Conservation (phyloP, 768 basidiomycete species). For the Tulasnella sp. region DNA sequence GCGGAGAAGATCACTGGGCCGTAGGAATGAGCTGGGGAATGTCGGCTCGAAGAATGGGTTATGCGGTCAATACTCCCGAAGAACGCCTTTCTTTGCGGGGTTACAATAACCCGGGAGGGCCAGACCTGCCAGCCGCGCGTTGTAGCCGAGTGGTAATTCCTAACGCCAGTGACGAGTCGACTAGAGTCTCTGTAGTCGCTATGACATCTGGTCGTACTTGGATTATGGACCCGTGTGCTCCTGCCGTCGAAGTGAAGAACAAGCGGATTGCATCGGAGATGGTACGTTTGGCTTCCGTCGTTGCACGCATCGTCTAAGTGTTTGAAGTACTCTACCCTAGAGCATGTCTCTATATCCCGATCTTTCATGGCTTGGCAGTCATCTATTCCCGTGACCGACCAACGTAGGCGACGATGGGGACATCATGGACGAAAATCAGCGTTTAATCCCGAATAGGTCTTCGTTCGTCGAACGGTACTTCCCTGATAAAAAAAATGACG, state of each 20-base stretch:
- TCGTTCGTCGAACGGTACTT: neutral
- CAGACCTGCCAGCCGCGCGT: neutral
- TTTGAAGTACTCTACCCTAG: neutral
- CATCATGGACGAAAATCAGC: neutral
- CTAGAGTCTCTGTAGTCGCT: neutral
- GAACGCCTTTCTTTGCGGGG: neutral
- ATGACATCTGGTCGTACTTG: neutral
- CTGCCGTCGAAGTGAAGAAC: neutral
- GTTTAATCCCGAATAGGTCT: neutral
- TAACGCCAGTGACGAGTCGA: neutral
- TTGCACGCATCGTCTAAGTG: neutral
- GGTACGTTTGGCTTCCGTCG: neutral
- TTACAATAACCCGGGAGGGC: neutral
- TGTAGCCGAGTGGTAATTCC: neutral
- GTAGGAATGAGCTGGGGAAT: neutral
- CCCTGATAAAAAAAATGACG: neutral
- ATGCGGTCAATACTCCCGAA: neutral
- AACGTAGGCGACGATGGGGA: neutral
- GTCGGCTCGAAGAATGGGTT: neutral
- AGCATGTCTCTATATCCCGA: neutral
- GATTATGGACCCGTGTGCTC: neutral
- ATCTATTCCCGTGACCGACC: neutral
- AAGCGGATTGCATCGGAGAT: too few species aligned
- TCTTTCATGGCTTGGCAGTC: neutral
- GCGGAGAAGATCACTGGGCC: neutral